Conservation (phyloP, 305 asterid species). For the Caryopteris hybrid region DNA sequence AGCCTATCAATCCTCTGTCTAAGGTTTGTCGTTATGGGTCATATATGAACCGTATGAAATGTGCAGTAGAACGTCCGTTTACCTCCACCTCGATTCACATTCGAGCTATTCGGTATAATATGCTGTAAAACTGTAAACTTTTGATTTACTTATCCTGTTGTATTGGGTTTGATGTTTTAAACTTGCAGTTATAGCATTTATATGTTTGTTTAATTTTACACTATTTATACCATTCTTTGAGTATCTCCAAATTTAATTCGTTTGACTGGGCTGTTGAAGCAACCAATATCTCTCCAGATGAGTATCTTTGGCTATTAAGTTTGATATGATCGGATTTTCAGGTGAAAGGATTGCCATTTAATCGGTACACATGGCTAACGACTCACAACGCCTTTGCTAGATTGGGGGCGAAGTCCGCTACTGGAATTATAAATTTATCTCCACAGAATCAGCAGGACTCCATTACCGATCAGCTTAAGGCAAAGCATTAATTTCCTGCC, state of each 20-base stretch:
- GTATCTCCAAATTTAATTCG: background rate
- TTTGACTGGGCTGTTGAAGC: background rate
- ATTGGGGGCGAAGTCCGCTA: slow-evolving; percentile 60
- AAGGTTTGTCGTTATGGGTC: slow-evolving; percentile 35
- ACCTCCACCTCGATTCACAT: background rate
- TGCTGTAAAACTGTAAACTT: background rate
- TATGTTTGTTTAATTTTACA: background rate
- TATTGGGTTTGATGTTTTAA: background rate
- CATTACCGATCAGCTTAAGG: slow-evolving; percentile 72
- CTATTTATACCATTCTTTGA: background rate
- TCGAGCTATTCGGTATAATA: background rate
- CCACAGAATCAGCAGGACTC: slow-evolving; percentile 89
- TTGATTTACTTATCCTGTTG: background rate
- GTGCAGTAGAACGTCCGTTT: background rate
- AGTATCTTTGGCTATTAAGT: slow-evolving; percentile 12
- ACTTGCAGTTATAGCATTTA: background rate
- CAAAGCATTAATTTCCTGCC: slow-evolving; percentile 21
- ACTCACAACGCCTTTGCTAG: slow-evolving; percentile 82
- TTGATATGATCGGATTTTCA: slow-evolving; percentile 20
- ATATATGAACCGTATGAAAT: background rate
- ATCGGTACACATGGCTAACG: slow-evolving; percentile 88
- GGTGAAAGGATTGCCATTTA: slow-evolving; percentile 82
- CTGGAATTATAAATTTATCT: slow-evolving; percentile 55
- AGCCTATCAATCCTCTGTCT: slow-evolving; percentile 65
- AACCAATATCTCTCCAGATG: background rate